Percentiles rank a stretch among this genome's conserved stretches.
Evolutionary conservation across 371 early-diverging fungal genomes (phyloP).

Genomic region (Antonospora locustae): DNA sequence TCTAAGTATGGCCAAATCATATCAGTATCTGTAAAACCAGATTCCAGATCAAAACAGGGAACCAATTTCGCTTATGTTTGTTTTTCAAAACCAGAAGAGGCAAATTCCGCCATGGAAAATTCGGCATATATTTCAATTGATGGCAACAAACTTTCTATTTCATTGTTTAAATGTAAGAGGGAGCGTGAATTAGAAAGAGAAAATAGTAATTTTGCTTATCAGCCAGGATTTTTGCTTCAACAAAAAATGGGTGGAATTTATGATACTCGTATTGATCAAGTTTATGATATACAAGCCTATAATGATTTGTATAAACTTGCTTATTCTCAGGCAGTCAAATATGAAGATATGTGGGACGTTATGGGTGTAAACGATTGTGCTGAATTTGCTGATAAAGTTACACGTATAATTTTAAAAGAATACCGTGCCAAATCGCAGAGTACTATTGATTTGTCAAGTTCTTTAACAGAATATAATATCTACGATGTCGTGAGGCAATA

Average conservation of each 20-base stretch:
- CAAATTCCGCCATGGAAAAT: constrained; percentile 47
- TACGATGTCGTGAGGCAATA: constrained; percentile 10
- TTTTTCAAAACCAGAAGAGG: constrained; percentile 49
- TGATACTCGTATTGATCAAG: neutral
- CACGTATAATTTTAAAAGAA: constrained; percentile 33
- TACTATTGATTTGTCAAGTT: constrained; percentile 27
- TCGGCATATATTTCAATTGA: constrained; percentile 42
- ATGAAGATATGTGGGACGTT: constrained; percentile 33
- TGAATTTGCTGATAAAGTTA: constrained; percentile 51
- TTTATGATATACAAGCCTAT: neutral
- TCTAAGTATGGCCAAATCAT: constrained; percentile 60
- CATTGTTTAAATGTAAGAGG: constrained; percentile 48
- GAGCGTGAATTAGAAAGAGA: constrained; percentile 38
- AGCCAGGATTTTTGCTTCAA: neutral
- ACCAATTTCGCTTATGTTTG: constrained; percentile 49
- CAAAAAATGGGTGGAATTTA: constrained; percentile 1
- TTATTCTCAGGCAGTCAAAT: constrained; percentile 35
- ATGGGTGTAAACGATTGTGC: constrained; percentile 35
- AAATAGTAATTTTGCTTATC: neutral
- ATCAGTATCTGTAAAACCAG: constrained; percentile 30
- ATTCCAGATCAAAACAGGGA: constrained; percentile 20
- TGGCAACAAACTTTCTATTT: constrained; percentile 33
- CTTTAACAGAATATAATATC: constrained; percentile 31
- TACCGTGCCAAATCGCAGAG: constrained; percentile 28
- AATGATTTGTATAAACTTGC: constrained; percentile 37